Evolutionary conservation across 768 basidiomycete genomes (phyloP).

Genomic region (Psilocybe cyanescens): DNA sequence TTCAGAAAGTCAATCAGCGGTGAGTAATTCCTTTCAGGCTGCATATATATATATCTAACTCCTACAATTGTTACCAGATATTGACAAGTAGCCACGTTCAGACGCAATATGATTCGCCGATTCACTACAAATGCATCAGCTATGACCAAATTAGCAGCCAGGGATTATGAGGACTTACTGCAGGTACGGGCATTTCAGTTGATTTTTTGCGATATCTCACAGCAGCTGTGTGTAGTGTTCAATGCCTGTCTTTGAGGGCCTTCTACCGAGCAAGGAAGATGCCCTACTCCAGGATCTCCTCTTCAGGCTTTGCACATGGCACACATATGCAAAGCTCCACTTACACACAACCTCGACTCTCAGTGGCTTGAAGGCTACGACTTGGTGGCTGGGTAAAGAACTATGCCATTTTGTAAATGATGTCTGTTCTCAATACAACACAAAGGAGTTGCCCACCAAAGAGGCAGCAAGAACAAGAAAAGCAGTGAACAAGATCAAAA

Average conservation of each 20-base stretch:
- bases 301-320: conserved; percentile 36
- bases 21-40: background rate
- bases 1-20: conserved; percentile 18
- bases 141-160: conserved; percentile 29
- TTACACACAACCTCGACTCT: conserved; percentile 38
- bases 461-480: conserved; percentile 22
- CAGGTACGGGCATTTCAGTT: conserved; percentile 25
- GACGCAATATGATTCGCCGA: conserved; percentile 22
- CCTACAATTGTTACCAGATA: conserved; percentile 7
- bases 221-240: conserved; percentile 25
- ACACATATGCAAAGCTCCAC: conserved; percentile 36
- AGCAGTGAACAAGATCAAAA: conserved; percentile 6
- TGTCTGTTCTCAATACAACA: conserved; percentile 21
- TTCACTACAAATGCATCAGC: conserved; percentile 30
- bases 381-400: conserved; percentile 27
- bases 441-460: conserved; percentile 26
- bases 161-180: conserved; percentile 37
- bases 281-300: conserved; percentile 29
- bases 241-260: conserved; percentile 36
- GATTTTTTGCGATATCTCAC: background rate
- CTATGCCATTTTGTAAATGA: conserved; percentile 25
- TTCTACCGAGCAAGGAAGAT: conserved; percentile 27
- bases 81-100: conserved; percentile 16
- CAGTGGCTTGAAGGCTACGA: conserved; percentile 27
- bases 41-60: background rate